phyloP scores from a whole-genome alignment of 345 rosid species.

The Euclidium syriacum region DNA sequence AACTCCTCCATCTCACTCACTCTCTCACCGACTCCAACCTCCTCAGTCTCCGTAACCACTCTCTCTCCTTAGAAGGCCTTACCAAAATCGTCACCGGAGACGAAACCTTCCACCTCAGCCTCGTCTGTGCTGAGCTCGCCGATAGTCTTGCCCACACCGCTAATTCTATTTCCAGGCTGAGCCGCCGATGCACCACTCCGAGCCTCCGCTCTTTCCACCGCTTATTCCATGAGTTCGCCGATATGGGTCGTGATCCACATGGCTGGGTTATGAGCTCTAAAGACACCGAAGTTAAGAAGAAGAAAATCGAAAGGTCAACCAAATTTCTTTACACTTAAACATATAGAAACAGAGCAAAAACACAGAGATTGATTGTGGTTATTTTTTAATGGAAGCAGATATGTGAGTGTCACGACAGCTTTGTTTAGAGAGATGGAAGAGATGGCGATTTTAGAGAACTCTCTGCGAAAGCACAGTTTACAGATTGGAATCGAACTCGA shows the following conservation, averaged over 20 bases:
- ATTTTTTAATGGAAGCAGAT: constrained; percentile 33
- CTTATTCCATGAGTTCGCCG: constrained; percentile 55
- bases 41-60: constrained; percentile 52
- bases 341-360: not conserved
- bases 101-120: constrained; percentile 70
- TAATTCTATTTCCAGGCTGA: constrained; percentile 52
- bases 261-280: constrained; percentile 56
- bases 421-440: constrained; percentile 84
- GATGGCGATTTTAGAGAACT: constrained; percentile 48
- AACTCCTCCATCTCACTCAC: constrained; percentile 69
- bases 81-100: constrained; percentile 76
- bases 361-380: constrained; percentile 10
- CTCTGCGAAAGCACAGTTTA: constrained; percentile 38
- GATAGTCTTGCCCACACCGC: constrained; percentile 56
- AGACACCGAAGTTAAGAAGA: constrained; percentile 62
- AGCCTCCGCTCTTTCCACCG: constrained; percentile 47
- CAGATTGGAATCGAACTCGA: constrained; percentile 27
- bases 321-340: not conserved
- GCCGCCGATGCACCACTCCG: constrained; percentile 45
- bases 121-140: constrained; percentile 77
- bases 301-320: constrained; percentile 61
- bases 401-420: constrained; percentile 56
- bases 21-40: constrained; percentile 73
- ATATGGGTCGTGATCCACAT: constrained; percentile 55
- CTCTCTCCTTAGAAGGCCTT: constrained; percentile 69